Evolutionary conservation across 768 basidiomycete genomes (phyloP), one percentile per base, ranked within the genome.

Genomic region (Pisolithus albus): DNA sequence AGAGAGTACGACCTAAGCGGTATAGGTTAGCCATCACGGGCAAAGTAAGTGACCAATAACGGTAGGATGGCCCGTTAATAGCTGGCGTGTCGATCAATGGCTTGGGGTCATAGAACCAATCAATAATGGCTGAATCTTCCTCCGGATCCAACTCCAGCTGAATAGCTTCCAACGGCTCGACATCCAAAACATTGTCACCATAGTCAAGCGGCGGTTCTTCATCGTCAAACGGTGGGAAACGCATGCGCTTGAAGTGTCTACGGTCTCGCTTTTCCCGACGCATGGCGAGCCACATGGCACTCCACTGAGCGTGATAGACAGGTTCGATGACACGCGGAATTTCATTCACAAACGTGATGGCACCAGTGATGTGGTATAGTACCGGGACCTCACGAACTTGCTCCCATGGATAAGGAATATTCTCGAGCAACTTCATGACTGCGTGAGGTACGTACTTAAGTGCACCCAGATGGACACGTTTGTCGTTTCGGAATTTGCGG

Each of bases 271-370:
- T 99, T 73, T 99, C 96, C 55, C 96, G 76, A 54, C 96, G 80
- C 96, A 99, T 99, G 10, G 96, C 95, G 43, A 99, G 75, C 96
- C 96, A 99, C 96, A 99, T 99, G 5, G 91, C 89, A 65, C 92
- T 94, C 96, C 96, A 99, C 63, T 98, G 96, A 1, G 96, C 92
- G 67, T 99, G 96, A 70, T 96, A 98, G 9, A 99, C 82, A 6
- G 96, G 96, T 67, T 98, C 96, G 55, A 98, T 88, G 59, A 99
- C 83, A 44, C 92, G 86, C 40, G 96, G 96, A 37, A 97, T 88
- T 69, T 98, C 93, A 72, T 97, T 98, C 59, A 99, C 96, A 63
- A 99, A 99, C 2, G 96, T 98, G 71, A 99, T 99, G 38, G 96
- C 96, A 57, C 96, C 96, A 8, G 96, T 98, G 63, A 99, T 95